phyloP scores from a whole-genome alignment of 2,329 filamentous ascomycete genomes.

The Beauveria caledonica region DNA sequence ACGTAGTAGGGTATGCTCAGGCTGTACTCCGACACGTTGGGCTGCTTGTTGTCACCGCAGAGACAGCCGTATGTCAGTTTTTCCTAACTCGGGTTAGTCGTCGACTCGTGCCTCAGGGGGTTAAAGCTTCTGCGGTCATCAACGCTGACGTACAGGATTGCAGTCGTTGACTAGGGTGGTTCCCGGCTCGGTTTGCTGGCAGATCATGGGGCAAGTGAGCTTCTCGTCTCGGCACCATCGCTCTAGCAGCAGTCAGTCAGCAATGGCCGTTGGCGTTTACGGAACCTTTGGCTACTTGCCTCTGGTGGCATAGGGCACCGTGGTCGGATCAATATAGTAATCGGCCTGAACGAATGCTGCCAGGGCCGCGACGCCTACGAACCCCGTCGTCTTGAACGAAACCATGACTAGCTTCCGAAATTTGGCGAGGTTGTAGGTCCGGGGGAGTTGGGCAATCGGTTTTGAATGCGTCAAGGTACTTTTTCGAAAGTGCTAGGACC shows the following conservation, averaged over 20 bases:
- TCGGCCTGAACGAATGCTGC: conserved; percentile 45
- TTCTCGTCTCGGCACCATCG: conserved; percentile 59
- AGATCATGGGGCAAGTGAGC: conserved; percentile 63
- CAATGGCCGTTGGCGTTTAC: background rate
- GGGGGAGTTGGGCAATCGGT: background rate
- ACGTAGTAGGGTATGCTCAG: conserved; percentile 71
- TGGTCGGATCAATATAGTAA: conserved; percentile 54
- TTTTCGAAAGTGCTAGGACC: background rate
- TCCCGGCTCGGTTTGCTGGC: conserved; percentile 48
- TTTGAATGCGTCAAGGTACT: background rate
- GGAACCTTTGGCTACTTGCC: conserved; percentile 32
- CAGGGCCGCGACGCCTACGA: conserved; percentile 48
- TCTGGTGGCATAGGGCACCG: conserved; percentile 44
- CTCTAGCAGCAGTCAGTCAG: conserved; percentile 31
- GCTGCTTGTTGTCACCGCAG: conserved; percentile 56
- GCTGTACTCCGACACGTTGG: conserved; percentile 69
- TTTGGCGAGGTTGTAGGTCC: background rate
- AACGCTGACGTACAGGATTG: conserved; percentile 44
- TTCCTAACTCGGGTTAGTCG: conserved; percentile 28
- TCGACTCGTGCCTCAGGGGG: background rate
- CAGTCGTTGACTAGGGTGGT: conserved; percentile 56
- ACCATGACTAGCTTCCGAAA: conserved; percentile 35
- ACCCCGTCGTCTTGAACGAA: conserved; percentile 42
- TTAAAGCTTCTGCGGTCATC: background rate
- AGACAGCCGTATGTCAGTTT: conserved; percentile 63